phyloP scores from a whole-genome alignment of 768 basidiomycete species.

The Leccinum truebloodii region DNA sequence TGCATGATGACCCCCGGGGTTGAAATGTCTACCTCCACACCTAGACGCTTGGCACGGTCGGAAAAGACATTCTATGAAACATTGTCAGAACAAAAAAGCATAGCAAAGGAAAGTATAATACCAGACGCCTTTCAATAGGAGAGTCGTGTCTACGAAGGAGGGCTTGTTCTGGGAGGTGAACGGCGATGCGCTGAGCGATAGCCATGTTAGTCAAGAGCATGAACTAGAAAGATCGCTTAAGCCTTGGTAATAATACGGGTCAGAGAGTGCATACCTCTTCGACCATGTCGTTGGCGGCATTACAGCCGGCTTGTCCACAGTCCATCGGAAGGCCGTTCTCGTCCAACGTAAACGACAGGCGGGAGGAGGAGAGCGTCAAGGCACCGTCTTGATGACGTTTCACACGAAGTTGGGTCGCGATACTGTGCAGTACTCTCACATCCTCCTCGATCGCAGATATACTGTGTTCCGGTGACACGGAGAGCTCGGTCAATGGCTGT shows the following conservation, averaged over 20 bases:
- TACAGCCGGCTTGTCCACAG: constrained; percentile 62
- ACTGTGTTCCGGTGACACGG: constrained; percentile 58
- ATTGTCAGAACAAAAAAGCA: constrained; percentile 12
- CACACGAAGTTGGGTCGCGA: constrained; percentile 72
- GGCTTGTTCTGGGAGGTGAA: constrained; percentile 95
- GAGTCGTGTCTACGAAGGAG: constrained; percentile 91
- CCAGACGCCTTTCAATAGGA: constrained; percentile 89
- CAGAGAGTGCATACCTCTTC: constrained; percentile 68
- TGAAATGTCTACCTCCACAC: constrained; percentile 77
- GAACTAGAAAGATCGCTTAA: constrained; percentile 51
- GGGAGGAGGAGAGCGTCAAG: constrained; percentile 66
- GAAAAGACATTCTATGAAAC: constrained; percentile 63
- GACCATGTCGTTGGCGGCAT: constrained; percentile 77
- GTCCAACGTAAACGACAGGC: constrained; percentile 77
- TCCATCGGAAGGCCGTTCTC: constrained; percentile 79
- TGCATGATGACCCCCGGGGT: constrained; percentile 81
- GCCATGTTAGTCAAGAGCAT: constrained; percentile 92
- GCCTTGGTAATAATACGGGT: constrained; percentile 1
- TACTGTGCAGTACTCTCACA: constrained; percentile 61
- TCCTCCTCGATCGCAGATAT: constrained; percentile 70
- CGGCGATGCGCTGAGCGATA: constrained; percentile 91
- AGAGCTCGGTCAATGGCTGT: constrained; percentile 50
- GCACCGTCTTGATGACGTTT: constrained; percentile 82
- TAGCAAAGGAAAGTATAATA: constrained; percentile 25
- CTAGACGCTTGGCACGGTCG: constrained; percentile 82